phyloP scores from a whole-genome alignment of 2,329 filamentous ascomycete species.

The Madurella fahalii region DNA sequence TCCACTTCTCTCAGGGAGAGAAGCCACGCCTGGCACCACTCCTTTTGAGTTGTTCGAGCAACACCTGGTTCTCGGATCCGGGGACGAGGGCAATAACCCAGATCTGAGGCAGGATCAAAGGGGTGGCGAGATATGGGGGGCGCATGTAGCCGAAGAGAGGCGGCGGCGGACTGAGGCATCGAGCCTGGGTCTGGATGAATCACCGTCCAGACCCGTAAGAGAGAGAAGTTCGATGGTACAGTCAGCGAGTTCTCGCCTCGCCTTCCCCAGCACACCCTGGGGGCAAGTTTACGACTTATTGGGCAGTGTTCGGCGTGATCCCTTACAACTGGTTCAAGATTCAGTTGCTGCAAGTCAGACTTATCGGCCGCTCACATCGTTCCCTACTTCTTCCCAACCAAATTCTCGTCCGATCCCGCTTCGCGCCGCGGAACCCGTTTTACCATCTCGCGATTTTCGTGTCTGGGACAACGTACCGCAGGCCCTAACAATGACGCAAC shows the following conservation, averaged over 20 bases:
- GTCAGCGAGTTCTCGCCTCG: neutral
- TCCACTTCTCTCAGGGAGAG: neutral
- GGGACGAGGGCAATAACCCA: neutral
- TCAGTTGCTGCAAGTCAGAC: neutral
- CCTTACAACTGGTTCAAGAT: neutral
- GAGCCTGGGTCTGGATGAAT: neutral
- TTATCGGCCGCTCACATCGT: neutral
- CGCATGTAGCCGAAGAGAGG: neutral
- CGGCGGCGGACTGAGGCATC: neutral
- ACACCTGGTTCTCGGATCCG: neutral
- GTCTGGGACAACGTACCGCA: neutral
- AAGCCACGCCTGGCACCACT: neutral
- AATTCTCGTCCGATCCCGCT: neutral
- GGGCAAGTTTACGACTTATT: neutral
- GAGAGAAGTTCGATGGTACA: neutral
- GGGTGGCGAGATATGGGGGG: neutral
- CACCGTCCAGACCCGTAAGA: neutral
- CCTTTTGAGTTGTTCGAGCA: neutral
- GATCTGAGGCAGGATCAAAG: too few relatives aligned
- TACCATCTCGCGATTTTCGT: neutral
- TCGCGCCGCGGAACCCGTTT: neutral
- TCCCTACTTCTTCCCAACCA: constrained; percentile 1
- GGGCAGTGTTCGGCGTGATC: neutral
- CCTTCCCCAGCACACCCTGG: neutral
- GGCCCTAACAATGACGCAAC: too few relatives aligned